These are phyloP conservation scores for Prunus fruticosa DNA, from an alignment of 306 rosid species.

Conservation along the genomic window DNA sequence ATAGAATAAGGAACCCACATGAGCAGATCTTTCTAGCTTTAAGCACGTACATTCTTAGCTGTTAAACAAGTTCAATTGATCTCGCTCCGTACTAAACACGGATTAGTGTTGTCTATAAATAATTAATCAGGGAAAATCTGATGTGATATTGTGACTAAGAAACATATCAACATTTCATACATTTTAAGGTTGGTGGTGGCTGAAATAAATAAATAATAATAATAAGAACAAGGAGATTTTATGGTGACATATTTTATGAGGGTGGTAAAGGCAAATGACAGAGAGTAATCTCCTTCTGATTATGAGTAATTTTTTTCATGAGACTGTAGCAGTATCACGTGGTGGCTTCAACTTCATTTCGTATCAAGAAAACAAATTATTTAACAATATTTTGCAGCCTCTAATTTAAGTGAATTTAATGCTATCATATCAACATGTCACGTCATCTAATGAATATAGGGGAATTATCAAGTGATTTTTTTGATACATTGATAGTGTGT, in stretches of 20 bases:
- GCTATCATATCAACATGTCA: too few species aligned
- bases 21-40: slow-evolving; percentile 28
- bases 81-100: slow-evolving; percentile 45
- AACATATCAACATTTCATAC: slow-evolving; percentile 9
- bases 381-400: too few species aligned
- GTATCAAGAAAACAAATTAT: too few species aligned
- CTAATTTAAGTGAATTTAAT: too few species aligned
- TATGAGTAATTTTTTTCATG: too few species aligned
- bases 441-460: too few species aligned
- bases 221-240: too few species aligned
- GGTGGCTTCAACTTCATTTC: too few species aligned
- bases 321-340: too few species aligned
- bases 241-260: too few species aligned
- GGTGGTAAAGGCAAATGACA: neutral
- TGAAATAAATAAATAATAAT: too few species aligned
- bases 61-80: slow-evolving; percentile 34
- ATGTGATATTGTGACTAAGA: slow-evolving; percentile 15
- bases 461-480: too few species aligned
- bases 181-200: slow-evolving; percentile 22
- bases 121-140: slow-evolving; percentile 18
- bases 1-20: slow-evolving; percentile 20
- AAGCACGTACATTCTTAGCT: slow-evolving; percentile 47
- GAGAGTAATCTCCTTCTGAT: neutral
- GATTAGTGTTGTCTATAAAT: slow-evolving; percentile 23
- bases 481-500: accelerated